A percentile compares a stretch with the other conserved stretches of the same genome.
Evolutionary conservation across 2,329 filamentous ascomycete species (phyloP).

Genomic region (Xylogone sp.): DNA sequence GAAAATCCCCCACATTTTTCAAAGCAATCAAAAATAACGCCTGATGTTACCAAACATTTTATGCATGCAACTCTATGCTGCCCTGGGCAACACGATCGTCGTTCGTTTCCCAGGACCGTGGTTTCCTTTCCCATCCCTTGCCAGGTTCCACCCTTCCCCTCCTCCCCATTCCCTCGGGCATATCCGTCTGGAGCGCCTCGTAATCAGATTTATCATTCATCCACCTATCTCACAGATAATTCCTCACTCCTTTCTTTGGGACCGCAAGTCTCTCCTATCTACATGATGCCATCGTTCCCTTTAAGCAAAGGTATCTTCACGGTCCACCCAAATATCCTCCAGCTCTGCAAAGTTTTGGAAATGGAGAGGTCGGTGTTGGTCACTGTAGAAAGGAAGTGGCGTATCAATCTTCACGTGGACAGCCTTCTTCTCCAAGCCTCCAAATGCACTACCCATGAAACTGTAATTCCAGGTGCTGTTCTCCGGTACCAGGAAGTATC

Average conservation of each 20-base stretch:
- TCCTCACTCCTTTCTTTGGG: neutral
- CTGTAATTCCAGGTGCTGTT: constrained; percentile 94
- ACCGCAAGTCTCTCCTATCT: neutral
- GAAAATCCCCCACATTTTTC: neutral
- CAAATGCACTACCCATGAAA: constrained; percentile 91
- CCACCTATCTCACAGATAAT: neutral
- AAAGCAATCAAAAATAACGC: neutral
- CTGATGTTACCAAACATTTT: too few relatives aligned
- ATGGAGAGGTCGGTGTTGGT: constrained; percentile 86
- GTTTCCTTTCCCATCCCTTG: too few relatives aligned
- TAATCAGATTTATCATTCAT: neutral
- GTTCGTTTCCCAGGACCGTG: too few relatives aligned
- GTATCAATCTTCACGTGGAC: constrained; percentile 93
- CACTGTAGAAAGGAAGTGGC: constrained; percentile 85
- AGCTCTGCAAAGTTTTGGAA: constrained; percentile 97
- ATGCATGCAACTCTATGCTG: too few relatives aligned
- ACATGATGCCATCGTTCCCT: constrained; percentile 2
- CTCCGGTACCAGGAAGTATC: constrained; percentile 94
- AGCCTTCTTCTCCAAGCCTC: constrained; percentile 82
- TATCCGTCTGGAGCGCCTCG: neutral
- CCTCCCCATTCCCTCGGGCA: neutral
- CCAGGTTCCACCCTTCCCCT: neutral
- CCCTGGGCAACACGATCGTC: too few relatives aligned
- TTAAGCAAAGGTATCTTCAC: constrained; percentile 89
- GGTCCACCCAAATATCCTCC: constrained; percentile 94